Conservation (phyloP, 352 stramenopile genomes). For the Phytopythium cucurbitacearum region DNA sequence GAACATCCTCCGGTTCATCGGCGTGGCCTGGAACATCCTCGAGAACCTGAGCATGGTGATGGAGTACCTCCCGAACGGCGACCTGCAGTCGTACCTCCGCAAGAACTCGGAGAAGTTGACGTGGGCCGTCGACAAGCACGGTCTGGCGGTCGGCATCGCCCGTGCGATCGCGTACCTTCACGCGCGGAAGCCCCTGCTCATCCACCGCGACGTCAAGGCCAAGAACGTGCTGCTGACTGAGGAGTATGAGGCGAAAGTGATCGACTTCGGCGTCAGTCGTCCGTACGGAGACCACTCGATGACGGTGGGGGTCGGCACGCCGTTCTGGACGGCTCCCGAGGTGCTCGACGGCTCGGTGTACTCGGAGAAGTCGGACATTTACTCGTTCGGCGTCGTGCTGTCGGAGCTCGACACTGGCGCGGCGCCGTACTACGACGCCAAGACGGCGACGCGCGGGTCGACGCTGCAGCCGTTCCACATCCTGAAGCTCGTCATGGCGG, state of each 20-base stretch:
- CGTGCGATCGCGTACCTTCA: slow-evolving; percentile 36
- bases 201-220: slow-evolving; percentile 79
- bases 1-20: slow-evolving; percentile 44
- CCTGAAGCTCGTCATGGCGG: slow-evolving; percentile 41
- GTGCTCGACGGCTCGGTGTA: slow-evolving; percentile 52
- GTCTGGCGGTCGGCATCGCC: slow-evolving; percentile 31
- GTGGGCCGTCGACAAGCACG: slow-evolving; percentile 35
- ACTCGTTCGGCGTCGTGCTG: slow-evolving; percentile 63
- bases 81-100: slow-evolving; percentile 37
- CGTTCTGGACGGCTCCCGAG: slow-evolving; percentile 66
- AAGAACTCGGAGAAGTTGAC: slow-evolving; percentile 17
- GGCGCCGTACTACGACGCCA: slow-evolving; percentile 24
- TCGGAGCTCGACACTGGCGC: slow-evolving; percentile 41
- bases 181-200: slow-evolving; percentile 24
- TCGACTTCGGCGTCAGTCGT: slow-evolving; percentile 41
- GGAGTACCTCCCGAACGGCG: slow-evolving; percentile 47
- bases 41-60: slow-evolving; percentile 45
- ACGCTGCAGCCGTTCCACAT: slow-evolving; percentile 48
- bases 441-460: slow-evolving; percentile 4
- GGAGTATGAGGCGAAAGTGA: slow-evolving; percentile 25
- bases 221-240: slow-evolving; percentile 71
- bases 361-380: slow-evolving; percentile 67
- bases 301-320: slow-evolving; percentile 42
- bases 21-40: slow-evolving; percentile 41
- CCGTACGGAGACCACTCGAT: slow-evolving; percentile 12